Evolutionary conservation across 768 basidiomycete species (phyloP).

Genomic region (Boletus barrowsii): DNA sequence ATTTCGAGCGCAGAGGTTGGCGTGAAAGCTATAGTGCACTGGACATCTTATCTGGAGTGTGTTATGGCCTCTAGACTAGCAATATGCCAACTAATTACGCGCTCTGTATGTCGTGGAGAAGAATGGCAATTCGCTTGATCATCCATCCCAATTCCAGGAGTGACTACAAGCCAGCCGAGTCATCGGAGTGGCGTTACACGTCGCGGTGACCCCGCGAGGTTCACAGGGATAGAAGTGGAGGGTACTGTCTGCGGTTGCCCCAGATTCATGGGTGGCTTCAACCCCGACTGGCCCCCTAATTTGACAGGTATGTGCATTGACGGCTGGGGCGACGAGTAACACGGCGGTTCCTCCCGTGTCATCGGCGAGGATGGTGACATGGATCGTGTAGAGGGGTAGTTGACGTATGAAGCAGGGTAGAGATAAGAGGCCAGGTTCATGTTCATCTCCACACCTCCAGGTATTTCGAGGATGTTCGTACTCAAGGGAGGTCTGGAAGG

Average conservation of each 20-base stretch:
- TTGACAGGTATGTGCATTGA: constrained; percentile 15
- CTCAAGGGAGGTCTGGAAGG: constrained; percentile 32
- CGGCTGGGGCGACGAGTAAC: constrained; percentile 22
- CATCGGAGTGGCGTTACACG: constrained; percentile 28
- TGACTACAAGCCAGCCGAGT: background rate
- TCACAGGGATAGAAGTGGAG: constrained; percentile 14
- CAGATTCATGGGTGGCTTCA: constrained; percentile 9
- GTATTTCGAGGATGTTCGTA: constrained; percentile 16
- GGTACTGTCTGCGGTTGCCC: constrained; percentile 14
- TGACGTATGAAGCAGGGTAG: constrained; percentile 37
- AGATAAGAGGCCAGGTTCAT: constrained; percentile 7
- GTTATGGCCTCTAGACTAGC: background rate
- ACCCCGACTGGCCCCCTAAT: constrained; percentile 16
- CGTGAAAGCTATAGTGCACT: constrained; percentile 13
- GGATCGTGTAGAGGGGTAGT: constrained; percentile 56
- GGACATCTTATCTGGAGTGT: background rate
- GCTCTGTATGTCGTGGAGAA: background rate
- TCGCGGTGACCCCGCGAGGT: constrained; percentile 15
- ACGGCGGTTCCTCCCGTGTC: constrained; percentile 13
- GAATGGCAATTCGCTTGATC: background rate
- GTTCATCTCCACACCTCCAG: constrained; percentile 14
- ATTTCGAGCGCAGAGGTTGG: constrained; percentile 9
- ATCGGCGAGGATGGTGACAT: constrained; percentile 45
- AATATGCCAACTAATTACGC: background rate
- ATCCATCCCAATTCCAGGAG: background rate